These are phyloP conservation scores for Didymella keratinophila DNA, from an alignment of 2,329 filamentous ascomycete genomes.

Conservation along the genomic window DNA sequence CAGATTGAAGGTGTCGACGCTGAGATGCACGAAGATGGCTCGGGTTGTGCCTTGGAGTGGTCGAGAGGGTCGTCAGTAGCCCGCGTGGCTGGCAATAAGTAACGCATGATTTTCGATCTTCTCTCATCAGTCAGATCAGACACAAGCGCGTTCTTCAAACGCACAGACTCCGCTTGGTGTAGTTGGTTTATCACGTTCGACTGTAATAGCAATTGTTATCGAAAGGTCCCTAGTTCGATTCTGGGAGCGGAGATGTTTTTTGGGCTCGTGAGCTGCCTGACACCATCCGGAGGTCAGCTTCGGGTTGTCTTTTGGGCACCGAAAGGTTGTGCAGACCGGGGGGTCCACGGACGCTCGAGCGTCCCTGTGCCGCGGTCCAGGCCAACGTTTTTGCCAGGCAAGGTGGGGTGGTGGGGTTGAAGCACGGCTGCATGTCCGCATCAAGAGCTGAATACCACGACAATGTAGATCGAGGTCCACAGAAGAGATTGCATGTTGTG, in stretches of 20 bases:
- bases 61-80: no score
- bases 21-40: no score
- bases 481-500: not conserved
- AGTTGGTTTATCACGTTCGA: constrained; percentile 51
- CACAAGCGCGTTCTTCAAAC: constrained; percentile 28
- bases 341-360: not conserved
- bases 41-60: no score
- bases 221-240: constrained; percentile 46
- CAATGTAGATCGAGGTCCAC: constrained; percentile 1
- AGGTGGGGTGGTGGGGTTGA: constrained; percentile 21
- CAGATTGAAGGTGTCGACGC: no score
- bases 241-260: constrained; percentile 45
- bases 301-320: no score
- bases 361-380: constrained; percentile 12
- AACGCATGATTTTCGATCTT: not conserved
- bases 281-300: no score
- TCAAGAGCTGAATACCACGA: constrained; percentile 3
- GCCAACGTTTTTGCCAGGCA: constrained; percentile 13
- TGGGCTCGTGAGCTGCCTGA: no score
- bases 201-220: constrained; percentile 47
- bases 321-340: not conserved
- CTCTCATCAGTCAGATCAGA: constrained; percentile 22
- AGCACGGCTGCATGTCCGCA: constrained; percentile 19
- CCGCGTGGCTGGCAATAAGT: no score
- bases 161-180: constrained; percentile 37